Evolutionary conservation across 345 rosid genomes (phyloP), one percentile per base, ranked within the genome.

Genomic region (Eucalyptus pauciflora): DNA sequence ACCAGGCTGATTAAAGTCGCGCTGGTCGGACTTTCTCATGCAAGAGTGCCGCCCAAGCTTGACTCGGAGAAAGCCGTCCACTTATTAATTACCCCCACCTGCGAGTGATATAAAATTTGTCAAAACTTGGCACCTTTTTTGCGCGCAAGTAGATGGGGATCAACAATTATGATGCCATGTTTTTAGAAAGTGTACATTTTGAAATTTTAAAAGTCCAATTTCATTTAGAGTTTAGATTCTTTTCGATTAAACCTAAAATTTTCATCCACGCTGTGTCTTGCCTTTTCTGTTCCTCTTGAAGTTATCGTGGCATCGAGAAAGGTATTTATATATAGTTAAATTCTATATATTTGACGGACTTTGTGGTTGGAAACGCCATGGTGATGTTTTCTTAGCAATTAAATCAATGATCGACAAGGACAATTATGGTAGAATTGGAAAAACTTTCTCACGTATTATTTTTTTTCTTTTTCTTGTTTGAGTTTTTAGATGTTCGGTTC

Each of bases 271-370:
- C 10, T 29, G 4, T 62, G 69, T 62, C 31, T 62, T 62, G 69
- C 33, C 33, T 29, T 62, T 62, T 29, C 33, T 62, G 15, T 29
- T 29, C 4, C 69, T 62, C 16, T 29, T 27, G 33, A 62, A 33
- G 33, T 12, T 62, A 62, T 27, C 17, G 0, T 62, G 33, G 69
- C 69, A 62, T 52, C 0, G 5, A 18, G 0, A 18, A 52, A 52
- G 58, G 58, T 52, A 52, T 52, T 52, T 52, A 52, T 1, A 69
- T 33, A 62, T 12, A 62, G 24, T 33, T 33, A 69, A 17, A 9
- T 1, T 33, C 24, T 33, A 69, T 33, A 69, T 31, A 33, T 62
- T 33, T 69, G 43, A 17, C 43, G 80, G 80, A 69, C 80, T 69
- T 33, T 69, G 12, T 10, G 80, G 7, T 8, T 69, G 17, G 45